These are phyloP conservation scores for Cytauxzoon felis DNA, from an alignment of 169 alveolate genomes.

Conservation along the genomic window DNA sequence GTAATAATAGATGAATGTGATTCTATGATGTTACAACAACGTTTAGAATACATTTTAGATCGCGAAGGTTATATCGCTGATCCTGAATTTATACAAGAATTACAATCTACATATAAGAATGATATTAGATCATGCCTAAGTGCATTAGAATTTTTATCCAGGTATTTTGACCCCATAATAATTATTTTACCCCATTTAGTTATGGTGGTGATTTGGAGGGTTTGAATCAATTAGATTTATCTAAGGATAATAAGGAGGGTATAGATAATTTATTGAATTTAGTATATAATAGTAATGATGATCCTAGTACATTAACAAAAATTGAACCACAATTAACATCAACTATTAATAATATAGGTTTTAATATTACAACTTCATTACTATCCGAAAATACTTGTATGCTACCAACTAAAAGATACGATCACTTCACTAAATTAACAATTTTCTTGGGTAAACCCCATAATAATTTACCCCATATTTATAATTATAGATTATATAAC, in stretches of 20 bases:
- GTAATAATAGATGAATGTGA: slow-evolving; percentile 66
- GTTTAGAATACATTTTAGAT: slow-evolving; percentile 64
- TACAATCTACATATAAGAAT: slow-evolving; percentile 58
- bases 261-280: slow-evolving; percentile 10
- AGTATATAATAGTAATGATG: slow-evolving; percentile 13
- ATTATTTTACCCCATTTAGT: not conserved
- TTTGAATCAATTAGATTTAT: slow-evolving; percentile 7
- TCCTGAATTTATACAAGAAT: slow-evolving; percentile 54
- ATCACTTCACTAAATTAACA: slow-evolving; percentile 9
- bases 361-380: slow-evolving; percentile 4
- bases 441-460: slow-evolving; percentile 16
- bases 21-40: slow-evolving; percentile 31
- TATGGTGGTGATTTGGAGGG: slow-evolving; percentile 7
- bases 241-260: slow-evolving; percentile 56
- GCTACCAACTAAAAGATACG: slow-evolving; percentile 24
- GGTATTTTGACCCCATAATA: slow-evolving; percentile 7
- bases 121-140: slow-evolving; percentile 65
- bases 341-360: slow-evolving; percentile 5
- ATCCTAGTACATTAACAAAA: not conserved
- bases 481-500: slow-evolving; percentile 9
- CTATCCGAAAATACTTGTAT: slow-evolving; percentile 1
- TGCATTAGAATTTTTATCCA: slow-evolving; percentile 36
- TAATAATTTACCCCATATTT: too few species aligned
- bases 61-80: slow-evolving; percentile 55
- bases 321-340: slow-evolving; percentile 1